Conservation (phyloP, 805 yeast species). For the Wickerhamomyces hampshirensis region DNA sequence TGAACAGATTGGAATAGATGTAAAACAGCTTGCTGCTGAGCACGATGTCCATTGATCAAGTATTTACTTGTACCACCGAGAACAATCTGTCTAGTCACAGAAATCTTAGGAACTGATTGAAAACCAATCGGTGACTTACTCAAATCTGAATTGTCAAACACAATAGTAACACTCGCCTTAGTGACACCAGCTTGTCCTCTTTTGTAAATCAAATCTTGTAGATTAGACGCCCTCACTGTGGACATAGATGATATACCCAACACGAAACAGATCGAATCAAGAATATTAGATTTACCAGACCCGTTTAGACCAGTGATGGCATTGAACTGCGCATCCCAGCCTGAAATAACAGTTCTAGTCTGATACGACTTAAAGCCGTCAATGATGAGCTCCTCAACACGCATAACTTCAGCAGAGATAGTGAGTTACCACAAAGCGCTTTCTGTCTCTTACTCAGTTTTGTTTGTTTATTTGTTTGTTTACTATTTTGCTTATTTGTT, state of each 20-base stretch:
- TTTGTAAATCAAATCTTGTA: slow-evolving; percentile 92
- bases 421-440: too few species aligned
- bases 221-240: slow-evolving; percentile 89
- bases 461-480: not conserved
- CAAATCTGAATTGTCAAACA: slow-evolving; percentile 81
- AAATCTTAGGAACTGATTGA: slow-evolving; percentile 68
- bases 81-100: slow-evolving; percentile 87
- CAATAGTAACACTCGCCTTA: slow-evolving; percentile 93
- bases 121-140: slow-evolving; percentile 83
- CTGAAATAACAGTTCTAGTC: slow-evolving; percentile 88
- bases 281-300: slow-evolving; percentile 92
- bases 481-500: slow-evolving; percentile 7
- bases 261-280: slow-evolving; percentile 98
- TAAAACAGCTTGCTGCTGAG: slow-evolving; percentile 89
- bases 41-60: slow-evolving; percentile 91
- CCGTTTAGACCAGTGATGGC: slow-evolving; percentile 98
- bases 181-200: slow-evolving; percentile 98
- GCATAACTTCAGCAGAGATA: slow-evolving; percentile 20
- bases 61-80: slow-evolving; percentile 92
- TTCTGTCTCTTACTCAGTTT: not conserved
- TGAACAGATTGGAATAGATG: slow-evolving; percentile 93
- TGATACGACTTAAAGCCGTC: slow-evolving; percentile 99
- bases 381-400: slow-evolving; percentile 89
- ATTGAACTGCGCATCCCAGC: slow-evolving; percentile 95
- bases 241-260: slow-evolving; percentile 91